Percentiles rank a stretch among this genome's conserved stretches.
These are phyloP conservation scores for Chlamydomonas asymmetrica DNA, from an alignment of 139 green algal species.

Conservation along the genomic window DNA sequence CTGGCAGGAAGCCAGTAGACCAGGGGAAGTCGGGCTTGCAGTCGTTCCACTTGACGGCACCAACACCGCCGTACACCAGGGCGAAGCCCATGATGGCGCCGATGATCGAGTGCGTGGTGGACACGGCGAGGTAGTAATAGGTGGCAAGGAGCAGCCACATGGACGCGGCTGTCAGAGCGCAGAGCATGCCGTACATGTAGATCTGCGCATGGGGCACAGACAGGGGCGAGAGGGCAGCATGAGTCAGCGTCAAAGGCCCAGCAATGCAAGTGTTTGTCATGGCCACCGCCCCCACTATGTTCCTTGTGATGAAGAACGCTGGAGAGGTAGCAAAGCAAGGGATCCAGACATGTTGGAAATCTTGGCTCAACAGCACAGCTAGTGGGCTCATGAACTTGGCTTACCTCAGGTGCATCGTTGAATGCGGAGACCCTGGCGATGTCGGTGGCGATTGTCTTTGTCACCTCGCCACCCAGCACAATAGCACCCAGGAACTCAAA, in stretches of 20 bases:
- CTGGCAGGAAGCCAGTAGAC: constrained; percentile 7
- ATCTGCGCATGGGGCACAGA: no score
- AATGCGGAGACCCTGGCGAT: constrained; percentile 30
- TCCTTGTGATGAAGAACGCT: no score
- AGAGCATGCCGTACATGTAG: constrained; percentile 47
- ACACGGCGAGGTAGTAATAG: constrained; percentile 16
- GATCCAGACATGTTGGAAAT: no score
- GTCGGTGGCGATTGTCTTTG: constrained; percentile 29
- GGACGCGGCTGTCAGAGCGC: constrained; percentile 21
- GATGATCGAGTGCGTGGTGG: constrained; percentile 36
- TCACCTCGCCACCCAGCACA: constrained; percentile 37
- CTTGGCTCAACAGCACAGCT: no score
- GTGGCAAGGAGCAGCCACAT: constrained; percentile 42
- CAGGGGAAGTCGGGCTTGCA: constrained; percentile 9
- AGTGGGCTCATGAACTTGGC: not conserved
- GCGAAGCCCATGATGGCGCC: constrained; percentile 20
- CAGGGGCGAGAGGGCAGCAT: no score
- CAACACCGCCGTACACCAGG: constrained; percentile 1
- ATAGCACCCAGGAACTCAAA: constrained; percentile 47
- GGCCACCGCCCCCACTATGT: no score
- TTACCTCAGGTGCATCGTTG: no score
- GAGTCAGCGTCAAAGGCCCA: no score
- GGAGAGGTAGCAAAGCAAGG: no score
- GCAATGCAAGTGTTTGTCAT: no score
- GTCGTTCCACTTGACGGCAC: constrained; percentile 23